Conservation (phyloP, 768 basidiomycete genomes). For the Rubroboletus pulcherrimus region DNA sequence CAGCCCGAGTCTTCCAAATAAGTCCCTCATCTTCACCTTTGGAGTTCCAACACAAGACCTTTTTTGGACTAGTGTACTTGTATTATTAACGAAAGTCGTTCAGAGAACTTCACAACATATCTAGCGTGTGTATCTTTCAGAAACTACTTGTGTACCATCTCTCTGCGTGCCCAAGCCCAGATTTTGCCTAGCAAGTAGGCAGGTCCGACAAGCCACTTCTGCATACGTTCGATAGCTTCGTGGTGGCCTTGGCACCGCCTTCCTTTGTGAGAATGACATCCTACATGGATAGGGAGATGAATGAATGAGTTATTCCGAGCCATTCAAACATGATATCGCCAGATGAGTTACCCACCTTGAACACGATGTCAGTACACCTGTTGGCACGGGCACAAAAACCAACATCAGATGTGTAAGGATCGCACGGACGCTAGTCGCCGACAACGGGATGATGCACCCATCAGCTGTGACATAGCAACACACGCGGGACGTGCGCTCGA, state of each 20-base stretch:
- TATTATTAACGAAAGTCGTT: slow-evolving; percentile 5
- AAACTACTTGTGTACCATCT: background rate
- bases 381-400: background rate
- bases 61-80: slow-evolving; percentile 4
- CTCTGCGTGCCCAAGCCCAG: too few species aligned
- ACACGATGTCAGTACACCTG: slow-evolving; percentile 1
- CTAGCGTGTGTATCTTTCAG: background rate
- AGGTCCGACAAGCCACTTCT: slow-evolving; percentile 1
- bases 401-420: too few species aligned
- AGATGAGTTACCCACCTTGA: slow-evolving; percentile 9
- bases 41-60: background rate
- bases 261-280: slow-evolving; percentile 8
- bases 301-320: too few species aligned
- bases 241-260: background rate
- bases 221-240: slow-evolving; percentile 2
- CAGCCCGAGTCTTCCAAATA: slow-evolving; percentile 13
- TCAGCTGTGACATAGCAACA: too few species aligned
- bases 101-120: background rate
- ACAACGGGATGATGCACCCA: too few species aligned
- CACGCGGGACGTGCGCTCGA: too few species aligned
- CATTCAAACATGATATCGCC: background rate
- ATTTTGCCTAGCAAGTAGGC: background rate
- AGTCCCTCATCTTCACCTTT: background rate
- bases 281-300: background rate
- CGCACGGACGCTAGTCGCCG: too few species aligned